A percentile compares a stretch with the other conserved stretches of the same genome.
Conservation (phyloP, 805 yeast species). For the Candida peoriensis region DNA sequence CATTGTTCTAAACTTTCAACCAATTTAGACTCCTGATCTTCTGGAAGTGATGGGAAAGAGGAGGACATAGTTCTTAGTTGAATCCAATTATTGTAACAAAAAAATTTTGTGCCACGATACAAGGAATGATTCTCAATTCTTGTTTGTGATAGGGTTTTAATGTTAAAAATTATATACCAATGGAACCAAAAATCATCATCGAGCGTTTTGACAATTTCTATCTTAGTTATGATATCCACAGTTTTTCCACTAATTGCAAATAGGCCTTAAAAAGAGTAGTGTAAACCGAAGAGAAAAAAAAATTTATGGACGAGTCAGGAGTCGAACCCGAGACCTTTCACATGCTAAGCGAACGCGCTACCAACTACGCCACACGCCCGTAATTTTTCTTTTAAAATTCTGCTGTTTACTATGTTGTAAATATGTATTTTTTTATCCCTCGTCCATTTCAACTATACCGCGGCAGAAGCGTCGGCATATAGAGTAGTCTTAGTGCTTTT, state of each 20-base stretch:
- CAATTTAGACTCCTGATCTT: slow-evolving; percentile 26
- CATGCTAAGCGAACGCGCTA: slow-evolving; percentile 80
- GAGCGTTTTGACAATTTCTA: too few relatives aligned
- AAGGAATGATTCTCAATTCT: neutral
- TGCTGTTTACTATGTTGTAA: too few relatives aligned
- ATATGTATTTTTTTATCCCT: too few relatives aligned
- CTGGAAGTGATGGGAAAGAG: slow-evolving; percentile 26
- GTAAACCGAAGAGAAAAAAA: slow-evolving; percentile 3
- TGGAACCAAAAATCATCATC: too few relatives aligned
- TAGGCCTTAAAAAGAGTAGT: too few relatives aligned
- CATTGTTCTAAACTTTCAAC: slow-evolving; percentile 59
- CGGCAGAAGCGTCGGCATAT: too few relatives aligned
- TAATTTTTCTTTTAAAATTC: too few relatives aligned
- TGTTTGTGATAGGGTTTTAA: neutral
- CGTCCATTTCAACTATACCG: too few relatives aligned
- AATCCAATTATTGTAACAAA: neutral
- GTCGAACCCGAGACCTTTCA: slow-evolving; percentile 76
- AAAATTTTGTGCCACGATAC: neutral
- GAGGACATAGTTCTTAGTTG: neutral
- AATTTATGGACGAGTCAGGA: slow-evolving; percentile 64
- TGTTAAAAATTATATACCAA: neutral
- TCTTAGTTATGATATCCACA: too few relatives aligned
- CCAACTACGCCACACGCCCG: slow-evolving; percentile 82
- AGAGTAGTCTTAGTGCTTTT: too few relatives aligned
- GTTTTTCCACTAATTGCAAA: too few relatives aligned